phyloP scores from a whole-genome alignment of 148 eudicot species.

The Diospyros lotus region DNA sequence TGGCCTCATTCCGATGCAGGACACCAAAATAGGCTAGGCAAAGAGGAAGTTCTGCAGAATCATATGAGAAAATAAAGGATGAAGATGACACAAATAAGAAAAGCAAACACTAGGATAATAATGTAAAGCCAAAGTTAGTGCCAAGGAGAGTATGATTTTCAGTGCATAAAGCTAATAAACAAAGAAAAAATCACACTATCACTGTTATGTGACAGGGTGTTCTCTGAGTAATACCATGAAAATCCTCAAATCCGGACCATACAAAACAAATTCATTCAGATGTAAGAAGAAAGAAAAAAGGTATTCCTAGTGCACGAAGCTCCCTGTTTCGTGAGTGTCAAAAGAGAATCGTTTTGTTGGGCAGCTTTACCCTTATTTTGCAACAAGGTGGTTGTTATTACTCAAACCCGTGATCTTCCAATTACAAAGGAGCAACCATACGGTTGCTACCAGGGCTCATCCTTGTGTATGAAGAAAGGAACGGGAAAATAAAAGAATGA shows the following conservation, averaged over 20 bases:
- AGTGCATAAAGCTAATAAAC: background rate
- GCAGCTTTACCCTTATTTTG: too few relatives aligned
- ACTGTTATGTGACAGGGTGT: background rate
- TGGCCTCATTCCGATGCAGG: slow-evolving; percentile 95
- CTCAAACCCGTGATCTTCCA: background rate
- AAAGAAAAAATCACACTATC: background rate
- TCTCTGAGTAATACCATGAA: background rate
- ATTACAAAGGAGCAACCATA: too few relatives aligned
- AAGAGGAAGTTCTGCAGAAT: slow-evolving; percentile 83
- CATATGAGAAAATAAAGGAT: slow-evolving; percentile 10
- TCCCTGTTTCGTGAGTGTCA: background rate
- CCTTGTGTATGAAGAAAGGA: too few relatives aligned
- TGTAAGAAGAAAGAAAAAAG: background rate
- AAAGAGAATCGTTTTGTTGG: background rate
- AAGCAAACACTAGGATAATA: background rate
- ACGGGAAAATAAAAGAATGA: too few relatives aligned
- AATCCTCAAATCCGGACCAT: background rate
- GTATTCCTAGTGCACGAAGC: too few relatives aligned
- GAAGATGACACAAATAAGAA: background rate
- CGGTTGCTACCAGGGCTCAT: too few relatives aligned
- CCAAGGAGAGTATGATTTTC: background rate
- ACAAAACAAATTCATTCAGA: background rate
- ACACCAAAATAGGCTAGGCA: slow-evolving; percentile 98
- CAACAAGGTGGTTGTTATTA: background rate
- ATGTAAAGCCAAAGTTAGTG: background rate